phyloP scores from a whole-genome alignment of 768 basidiomycete genomes.

The Pisolithus orientalis region DNA sequence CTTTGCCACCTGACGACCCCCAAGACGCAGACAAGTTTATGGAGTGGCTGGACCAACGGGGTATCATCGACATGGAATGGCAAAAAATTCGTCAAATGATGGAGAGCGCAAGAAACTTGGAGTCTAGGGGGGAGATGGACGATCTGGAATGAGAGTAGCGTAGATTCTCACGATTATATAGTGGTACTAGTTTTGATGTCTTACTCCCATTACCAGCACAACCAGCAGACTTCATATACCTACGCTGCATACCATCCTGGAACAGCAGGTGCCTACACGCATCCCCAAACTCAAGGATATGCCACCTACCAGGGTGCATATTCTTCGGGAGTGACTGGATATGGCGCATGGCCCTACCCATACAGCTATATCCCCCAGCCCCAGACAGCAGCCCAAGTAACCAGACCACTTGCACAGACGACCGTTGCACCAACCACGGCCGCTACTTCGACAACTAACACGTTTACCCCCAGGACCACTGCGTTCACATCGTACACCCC shows the following conservation, averaged over 20 bases:
- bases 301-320: constrained; percentile 41
- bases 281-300: constrained; percentile 40
- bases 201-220: constrained; percentile 32
- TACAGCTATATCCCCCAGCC: constrained; percentile 52
- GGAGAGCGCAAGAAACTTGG: constrained; percentile 64
- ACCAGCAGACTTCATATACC: constrained; percentile 45
- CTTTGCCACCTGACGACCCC: constrained; percentile 58
- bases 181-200: constrained; percentile 17
- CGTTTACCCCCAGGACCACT: constrained; percentile 34
- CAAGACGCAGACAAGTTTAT: constrained; percentile 72
- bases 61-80: constrained; percentile 66
- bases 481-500: constrained; percentile 57
- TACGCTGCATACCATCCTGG: constrained; percentile 58
- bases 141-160: not conserved
- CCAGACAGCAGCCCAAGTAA: constrained; percentile 19
- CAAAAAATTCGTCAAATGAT: constrained; percentile 64
- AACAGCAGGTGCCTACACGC: constrained; percentile 35
- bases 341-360: constrained; percentile 64
- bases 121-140: constrained; percentile 42
- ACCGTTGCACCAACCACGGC: constrained; percentile 22
- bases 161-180: not conserved
- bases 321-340: constrained; percentile 61
- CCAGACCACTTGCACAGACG: constrained; percentile 23
- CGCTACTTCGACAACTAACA: constrained; percentile 23
- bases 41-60: constrained; percentile 73